Conservation (phyloP, 2,329 filamentous ascomycete genomes). For the Trichoderma afroharzianum region DNA sequence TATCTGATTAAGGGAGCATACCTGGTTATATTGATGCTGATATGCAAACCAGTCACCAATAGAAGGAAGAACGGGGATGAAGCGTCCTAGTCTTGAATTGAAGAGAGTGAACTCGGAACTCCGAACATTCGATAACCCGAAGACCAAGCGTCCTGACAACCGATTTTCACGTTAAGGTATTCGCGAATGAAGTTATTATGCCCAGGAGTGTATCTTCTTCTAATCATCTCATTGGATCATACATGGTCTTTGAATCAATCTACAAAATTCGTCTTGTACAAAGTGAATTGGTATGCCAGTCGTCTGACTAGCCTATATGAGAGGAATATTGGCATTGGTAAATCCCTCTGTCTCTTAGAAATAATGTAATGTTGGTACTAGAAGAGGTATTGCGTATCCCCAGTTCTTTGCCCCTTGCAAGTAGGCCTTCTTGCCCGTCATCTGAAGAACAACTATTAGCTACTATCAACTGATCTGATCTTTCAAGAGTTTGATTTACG, state of each 20-base stretch:
- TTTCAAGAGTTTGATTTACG: neutral
- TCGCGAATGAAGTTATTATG: neutral
- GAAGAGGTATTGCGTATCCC: neutral
- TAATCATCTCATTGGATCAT: neutral
- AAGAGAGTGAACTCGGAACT: neutral
- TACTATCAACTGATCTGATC: neutral
- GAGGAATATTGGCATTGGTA: neutral
- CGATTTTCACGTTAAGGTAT: neutral
- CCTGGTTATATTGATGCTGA: neutral
- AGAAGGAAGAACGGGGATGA: neutral
- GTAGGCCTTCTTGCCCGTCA: neutral
- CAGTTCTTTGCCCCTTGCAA: neutral
- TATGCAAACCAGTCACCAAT: neutral
- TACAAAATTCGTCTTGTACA: neutral
- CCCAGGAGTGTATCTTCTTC: accelerated
- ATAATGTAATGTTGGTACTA: neutral
- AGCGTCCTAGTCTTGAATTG: neutral
- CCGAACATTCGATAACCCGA: neutral
- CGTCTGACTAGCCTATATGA: neutral
- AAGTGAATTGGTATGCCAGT: neutral
- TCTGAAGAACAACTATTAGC: neutral
- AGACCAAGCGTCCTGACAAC: neutral
- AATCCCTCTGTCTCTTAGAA: neutral
- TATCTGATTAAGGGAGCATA: neutral
- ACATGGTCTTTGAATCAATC: neutral